Conservation (phyloP, 2,329 filamentous ascomycete species). For the Alternaria incomplexa region DNA sequence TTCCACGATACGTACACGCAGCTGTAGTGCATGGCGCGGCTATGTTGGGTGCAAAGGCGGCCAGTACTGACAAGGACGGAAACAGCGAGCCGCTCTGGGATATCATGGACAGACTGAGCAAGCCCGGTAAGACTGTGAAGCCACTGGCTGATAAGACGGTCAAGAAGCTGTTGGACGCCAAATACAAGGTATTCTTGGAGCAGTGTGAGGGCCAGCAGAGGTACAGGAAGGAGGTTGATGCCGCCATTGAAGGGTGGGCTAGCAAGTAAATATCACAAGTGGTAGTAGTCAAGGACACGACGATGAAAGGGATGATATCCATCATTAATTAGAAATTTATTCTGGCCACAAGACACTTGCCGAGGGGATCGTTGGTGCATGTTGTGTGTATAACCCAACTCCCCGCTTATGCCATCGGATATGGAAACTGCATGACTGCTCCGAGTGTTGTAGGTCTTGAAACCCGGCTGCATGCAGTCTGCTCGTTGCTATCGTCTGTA, state of each 20-base stretch:
- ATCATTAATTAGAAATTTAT: constrained; percentile 2
- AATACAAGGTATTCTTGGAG: constrained; percentile 96
- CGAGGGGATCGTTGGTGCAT: background rate
- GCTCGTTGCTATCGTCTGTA: constrained; percentile 16
- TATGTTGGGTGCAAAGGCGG: constrained; percentile 98
- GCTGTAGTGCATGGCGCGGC: constrained; percentile 98
- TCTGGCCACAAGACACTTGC: constrained; percentile 5
- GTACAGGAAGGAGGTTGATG: constrained; percentile 81
- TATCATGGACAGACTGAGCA: constrained; percentile 98
- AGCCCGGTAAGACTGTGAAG: constrained; percentile 82
- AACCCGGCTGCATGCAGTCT: background rate
- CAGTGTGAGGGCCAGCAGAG: constrained; percentile 85
- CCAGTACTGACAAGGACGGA: constrained; percentile 76
- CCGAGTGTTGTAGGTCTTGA: background rate
- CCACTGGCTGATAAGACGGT: constrained; percentile 75
- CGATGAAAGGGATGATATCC: background rate
- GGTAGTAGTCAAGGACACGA: background rate
- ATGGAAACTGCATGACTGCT: background rate
- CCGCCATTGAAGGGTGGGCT: constrained; percentile 47
- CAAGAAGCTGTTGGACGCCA: constrained; percentile 80
- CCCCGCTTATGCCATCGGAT: constrained; percentile 2
- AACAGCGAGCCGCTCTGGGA: constrained; percentile 88
- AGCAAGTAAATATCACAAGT: background rate
- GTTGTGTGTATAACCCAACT: background rate
- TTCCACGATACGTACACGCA: constrained; percentile 91